Evolutionary conservation across 176 grass and related monocot species (phyloP), one percentile per base, ranked within the genome.

Genomic region (Oryza meyeriana): DNA sequence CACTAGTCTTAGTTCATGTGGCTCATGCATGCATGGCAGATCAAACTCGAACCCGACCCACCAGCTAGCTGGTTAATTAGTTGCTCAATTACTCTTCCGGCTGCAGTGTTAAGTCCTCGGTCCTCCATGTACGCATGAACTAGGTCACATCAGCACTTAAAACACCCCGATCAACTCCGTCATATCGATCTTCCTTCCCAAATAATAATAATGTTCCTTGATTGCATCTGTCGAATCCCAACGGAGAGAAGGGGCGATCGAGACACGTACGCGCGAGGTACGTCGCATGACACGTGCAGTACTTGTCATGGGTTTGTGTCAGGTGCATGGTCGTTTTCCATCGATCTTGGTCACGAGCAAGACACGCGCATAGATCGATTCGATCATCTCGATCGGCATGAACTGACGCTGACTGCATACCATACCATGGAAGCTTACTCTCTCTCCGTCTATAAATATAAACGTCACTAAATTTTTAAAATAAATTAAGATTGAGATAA

Each of bases 321-420:
- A 24, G 52, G 52, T 57, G 20, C 52, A 24, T 22, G 52, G 52
- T 57, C 52, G 52, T 57, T 57, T 57, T 57, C 48, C 0, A 1
- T 22, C 20, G 8, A 14, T 14, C 12, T 57, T 24, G 52, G 52
- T 24, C 52, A 57, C 52, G 52, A 57, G 52, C 52, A 20, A 57
- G 8, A 57, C 52, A 57, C 52, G 24, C 24, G 52, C 52, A 9
- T 10, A 22, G 16, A 10, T 57, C 52, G 4, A 57, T 57, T 20
- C 20, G n/a, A 10, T 17, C 16, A 14, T 48, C 45, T 1, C n/a
- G n/a, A 50, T 50, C 48, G 0, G 48, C 48, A 55, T 55, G 18
- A 55, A 5, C 48, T 82, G 85, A 82, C 40, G 52, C 52, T 4
- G 78, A 87, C 85, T 38, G 8, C n/a, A 35, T 50, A 87, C 85